Evolutionary conservation across 345 rosid genomes (phyloP), one percentile per base, ranked within the genome.

Genomic region (Eucalyptus erythrocorys): DNA sequence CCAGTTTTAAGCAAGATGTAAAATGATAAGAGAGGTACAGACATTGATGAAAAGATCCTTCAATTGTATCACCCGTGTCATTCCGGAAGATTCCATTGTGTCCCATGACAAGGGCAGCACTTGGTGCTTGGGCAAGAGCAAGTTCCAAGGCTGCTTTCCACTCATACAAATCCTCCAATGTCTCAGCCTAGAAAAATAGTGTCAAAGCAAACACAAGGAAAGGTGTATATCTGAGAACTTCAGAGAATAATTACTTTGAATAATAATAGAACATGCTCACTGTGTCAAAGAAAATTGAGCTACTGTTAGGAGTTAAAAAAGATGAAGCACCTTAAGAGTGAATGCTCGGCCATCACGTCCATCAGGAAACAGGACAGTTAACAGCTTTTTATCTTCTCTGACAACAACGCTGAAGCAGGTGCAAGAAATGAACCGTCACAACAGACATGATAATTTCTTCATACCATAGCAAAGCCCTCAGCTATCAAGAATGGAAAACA

Each of bases 311-410:
- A 37, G 47, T 10, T 37, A 71, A 34, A 68, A 71, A 17, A 37
- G 82, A 76, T 37, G 27, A 76, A 76, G 81, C 91, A 96, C 99
- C 99, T 98, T 98, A 89, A 98, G 98, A 79, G 99, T 98, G 92
- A 98, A 98, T 86, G 99, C 99, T 93, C 99, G 95, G 71, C 99
- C 99, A 93, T 97, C 99, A 89, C 99, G 97, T 90, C 99, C 99
- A 92, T 98, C 99, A 89, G 99, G 99, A 92, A 98, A 98, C 89
- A 98, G 91, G 43, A 98, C 99, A 66, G 99, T 98, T 92, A 98
- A 91, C 89, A 98, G 92, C 87, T 96, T 98, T 91, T 98, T 98
- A 89, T 98, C 99, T 92, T 97, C 99, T 93, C 99, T 93, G 61
- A 97, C 99, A 91, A 98, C 99, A 87, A 98, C 99, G 87, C 99